Evolutionary conservation across 495 filamentous ascomycete genomes (phyloP).

Genomic region (Echria macrotheca): DNA sequence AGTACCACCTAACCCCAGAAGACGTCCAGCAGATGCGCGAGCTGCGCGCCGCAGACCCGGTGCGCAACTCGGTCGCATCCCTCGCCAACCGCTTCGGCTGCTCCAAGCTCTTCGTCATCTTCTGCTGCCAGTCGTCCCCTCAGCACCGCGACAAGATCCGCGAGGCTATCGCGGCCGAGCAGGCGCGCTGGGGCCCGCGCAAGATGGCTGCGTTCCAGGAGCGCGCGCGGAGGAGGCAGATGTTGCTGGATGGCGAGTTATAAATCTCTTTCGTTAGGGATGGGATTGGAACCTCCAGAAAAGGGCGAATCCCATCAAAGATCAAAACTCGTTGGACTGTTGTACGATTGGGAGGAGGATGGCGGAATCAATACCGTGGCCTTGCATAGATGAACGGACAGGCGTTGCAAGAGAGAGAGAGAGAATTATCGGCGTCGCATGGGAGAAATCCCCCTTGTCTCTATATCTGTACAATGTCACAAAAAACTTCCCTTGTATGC

Average conservation of each 20-base stretch:
- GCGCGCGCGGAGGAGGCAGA: constrained; percentile 57
- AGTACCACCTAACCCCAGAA: constrained; percentile 66
- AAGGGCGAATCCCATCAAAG: no score
- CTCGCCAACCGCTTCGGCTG: constrained; percentile 75
- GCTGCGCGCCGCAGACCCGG: constrained; percentile 62
- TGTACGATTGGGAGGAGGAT: no score
- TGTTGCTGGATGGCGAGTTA: constrained; percentile 49
- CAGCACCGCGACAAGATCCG: constrained; percentile 36
- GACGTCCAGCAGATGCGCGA: constrained; percentile 76
- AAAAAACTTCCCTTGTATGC: no score
- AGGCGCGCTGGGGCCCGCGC: constrained; percentile 68
- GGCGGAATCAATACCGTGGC: no score
- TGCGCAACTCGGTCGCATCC: constrained; percentile 62
- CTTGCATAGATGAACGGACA: no score
- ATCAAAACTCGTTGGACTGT: no score
- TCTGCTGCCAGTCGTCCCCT: constrained; percentile 38
- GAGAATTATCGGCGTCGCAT: no score
- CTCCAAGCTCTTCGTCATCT: constrained; percentile 64
- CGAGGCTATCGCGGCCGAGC: constrained; percentile 48
- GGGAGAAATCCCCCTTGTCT: no score
- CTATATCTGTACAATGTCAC: no score
- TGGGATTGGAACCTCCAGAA: no score
- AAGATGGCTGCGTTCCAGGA: constrained; percentile 70
- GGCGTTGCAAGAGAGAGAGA: no score
- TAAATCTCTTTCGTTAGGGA: constrained; percentile 13